Percentiles rank a stretch among this genome's conserved stretches.
phyloP scores from a whole-genome alignment of 495 filamentous ascomycete species.

The Tuber brumale region DNA sequence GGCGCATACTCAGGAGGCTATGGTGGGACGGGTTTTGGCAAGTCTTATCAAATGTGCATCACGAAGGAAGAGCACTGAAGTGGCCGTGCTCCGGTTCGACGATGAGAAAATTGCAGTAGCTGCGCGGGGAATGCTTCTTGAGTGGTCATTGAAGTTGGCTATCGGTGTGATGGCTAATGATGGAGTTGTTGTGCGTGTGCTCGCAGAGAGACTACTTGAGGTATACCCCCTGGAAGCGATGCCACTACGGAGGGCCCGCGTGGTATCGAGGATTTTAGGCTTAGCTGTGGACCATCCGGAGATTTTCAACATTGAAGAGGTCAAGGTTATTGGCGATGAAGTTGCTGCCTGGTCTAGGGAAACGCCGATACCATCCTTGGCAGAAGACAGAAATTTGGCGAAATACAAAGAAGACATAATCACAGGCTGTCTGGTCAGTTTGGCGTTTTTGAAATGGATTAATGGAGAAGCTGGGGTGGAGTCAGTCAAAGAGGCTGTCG shows the following conservation, averaged over 20 bases:
- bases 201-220: slow-evolving; percentile 37
- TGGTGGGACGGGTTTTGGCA: slow-evolving; percentile 31
- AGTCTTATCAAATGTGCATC: slow-evolving; percentile 38
- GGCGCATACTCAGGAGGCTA: slow-evolving; percentile 23
- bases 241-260: slow-evolving; percentile 37
- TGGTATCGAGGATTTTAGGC: slow-evolving; percentile 36
- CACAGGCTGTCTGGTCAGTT: slow-evolving; percentile 29
- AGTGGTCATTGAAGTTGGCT: slow-evolving; percentile 36
- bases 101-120: slow-evolving; percentile 25
- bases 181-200: slow-evolving; percentile 26
- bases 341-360: slow-evolving; percentile 25
- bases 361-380: slow-evolving; percentile 7
- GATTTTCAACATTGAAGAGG: slow-evolving; percentile 29
- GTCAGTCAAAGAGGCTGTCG: slow-evolving; percentile 24
- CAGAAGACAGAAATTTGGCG: slow-evolving; percentile 23
- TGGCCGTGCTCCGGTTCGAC: slow-evolving; percentile 35
- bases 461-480: slow-evolving; percentile 18
- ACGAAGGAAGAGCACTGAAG: slow-evolving; percentile 30
- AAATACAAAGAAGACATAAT: slow-evolving; percentile 36
- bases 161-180: slow-evolving; percentile 33
- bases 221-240: slow-evolving; percentile 36
- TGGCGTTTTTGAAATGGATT: slow-evolving; percentile 35
- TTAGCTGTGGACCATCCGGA: slow-evolving; percentile 33
- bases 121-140: slow-evolving; percentile 33
- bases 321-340: slow-evolving; percentile 33